Base-by-base conservation (phyloP, 192 early-diverging fungal species). In the Paraglomus occultum region DNA sequence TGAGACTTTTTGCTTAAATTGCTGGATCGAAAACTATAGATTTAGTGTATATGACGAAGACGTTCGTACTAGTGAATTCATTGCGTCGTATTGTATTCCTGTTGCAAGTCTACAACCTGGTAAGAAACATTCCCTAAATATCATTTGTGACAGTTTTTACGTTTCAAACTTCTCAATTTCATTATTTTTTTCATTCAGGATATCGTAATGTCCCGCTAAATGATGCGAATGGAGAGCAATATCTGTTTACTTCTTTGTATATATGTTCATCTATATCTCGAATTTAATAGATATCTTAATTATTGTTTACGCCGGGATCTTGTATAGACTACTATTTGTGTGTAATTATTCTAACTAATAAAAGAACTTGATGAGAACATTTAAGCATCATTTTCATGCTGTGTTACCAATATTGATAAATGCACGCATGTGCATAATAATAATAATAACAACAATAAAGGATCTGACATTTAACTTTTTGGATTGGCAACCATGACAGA, bases 121-220 rank as follows among this genome's bases (percentile, higher is more conserved):
- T 70, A 59, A 59, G n/a, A 9, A 18, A 11, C 17, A 17, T 57
- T 6, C 6, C 15, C 47, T 11, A 6, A 22, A 62, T 0, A 44
- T 38, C 7, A 2, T 64, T 6, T 43, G 22, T 6, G 17, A 44
- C 1, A 31, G 14, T 43, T 9, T 44, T 43, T 44, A 45, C 1
- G 11, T 44, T 3, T 11, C 4, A 9, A 57, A n/a, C 2, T 18
- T 5, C 5, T 39, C 8, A 52, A 14, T 40, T 14, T 14, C 42
- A n/a, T 23, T 17, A 18, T 46, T 47, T 6, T 68, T 38, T 23
- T 17, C 10, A 31, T 22, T 49, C 73, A 78, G 89, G 89, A 1
- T 91, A 91, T 53, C 84, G 89, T 2, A 88, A 91, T 64, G 80
- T 89, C 17, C 88, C 83, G 18, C 69, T 91, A 15, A 78, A 88